Conservation (phyloP, 495 filamentous ascomycete species). For the Xylaria sp. region DNA sequence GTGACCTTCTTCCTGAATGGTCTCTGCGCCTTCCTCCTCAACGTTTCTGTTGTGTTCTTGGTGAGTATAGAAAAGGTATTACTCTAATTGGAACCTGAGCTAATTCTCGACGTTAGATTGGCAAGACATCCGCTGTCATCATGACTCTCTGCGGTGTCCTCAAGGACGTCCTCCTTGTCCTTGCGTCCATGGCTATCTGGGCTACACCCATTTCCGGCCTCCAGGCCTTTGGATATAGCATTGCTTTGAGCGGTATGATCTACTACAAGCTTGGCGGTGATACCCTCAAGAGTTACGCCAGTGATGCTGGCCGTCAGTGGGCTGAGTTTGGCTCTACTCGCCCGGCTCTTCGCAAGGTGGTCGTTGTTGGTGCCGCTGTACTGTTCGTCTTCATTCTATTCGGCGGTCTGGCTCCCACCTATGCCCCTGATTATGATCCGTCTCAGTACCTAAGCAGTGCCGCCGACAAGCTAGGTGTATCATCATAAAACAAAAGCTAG, state of each 20-base stretch:
- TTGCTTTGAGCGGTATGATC: constrained; percentile 87
- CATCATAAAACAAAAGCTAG: constrained; percentile 33
- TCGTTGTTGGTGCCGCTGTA: constrained; percentile 66
- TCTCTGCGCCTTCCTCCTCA: constrained; percentile 82
- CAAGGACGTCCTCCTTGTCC: constrained; percentile 96
- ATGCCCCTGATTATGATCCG: constrained; percentile 56
- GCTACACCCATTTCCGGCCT: constrained; percentile 78
- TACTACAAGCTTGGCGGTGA: constrained; percentile 97
- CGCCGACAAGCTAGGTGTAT: constrained; percentile 55
- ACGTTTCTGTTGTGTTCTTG: constrained; percentile 93
- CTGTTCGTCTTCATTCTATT: constrained; percentile 74
- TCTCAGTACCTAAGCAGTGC: constrained; percentile 52
- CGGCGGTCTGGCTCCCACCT: constrained; percentile 56
- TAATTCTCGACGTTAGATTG: constrained; percentile 70
- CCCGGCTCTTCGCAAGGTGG: constrained; percentile 76
- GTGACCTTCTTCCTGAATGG: constrained; percentile 81
- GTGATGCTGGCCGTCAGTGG: constrained; percentile 75
- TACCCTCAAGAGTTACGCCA: constrained; percentile 78
- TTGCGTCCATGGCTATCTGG: constrained; percentile 89
- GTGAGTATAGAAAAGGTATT: constrained; percentile 59
- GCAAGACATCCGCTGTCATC: constrained; percentile 94
- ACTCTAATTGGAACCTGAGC: constrained; percentile 18
- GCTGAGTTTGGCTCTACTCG: constrained; percentile 80
- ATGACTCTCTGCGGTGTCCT: constrained; percentile 97
- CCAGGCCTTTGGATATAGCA: constrained; percentile 93